Evolutionary conservation across 31 red algal species (phyloP), one percentile per base, ranked within the genome.

Genomic region (Asparagopsis taxiformis): DNA sequence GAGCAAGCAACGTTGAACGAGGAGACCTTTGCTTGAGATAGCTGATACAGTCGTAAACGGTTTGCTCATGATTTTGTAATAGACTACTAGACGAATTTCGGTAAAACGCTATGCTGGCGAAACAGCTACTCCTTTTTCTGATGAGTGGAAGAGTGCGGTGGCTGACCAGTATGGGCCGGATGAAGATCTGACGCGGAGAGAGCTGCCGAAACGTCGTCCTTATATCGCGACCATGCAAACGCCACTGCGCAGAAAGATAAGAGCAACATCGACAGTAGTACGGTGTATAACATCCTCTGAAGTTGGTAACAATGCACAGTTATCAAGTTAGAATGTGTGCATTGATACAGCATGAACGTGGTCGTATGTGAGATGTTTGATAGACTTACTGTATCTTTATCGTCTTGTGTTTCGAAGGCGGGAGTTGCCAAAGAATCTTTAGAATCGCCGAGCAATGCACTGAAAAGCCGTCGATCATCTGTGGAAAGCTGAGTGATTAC

Each of bases 1-100:
- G 96, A 99, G 69, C 77, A 92, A 30, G 51, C 46, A 33, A 76
- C 79, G 19, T 53, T 93, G 65, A 80, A 91, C 57, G 70, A 93
- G 23, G 74, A 82, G 41, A 83, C 87, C 3, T 78, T 91, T 55
- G 67, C 63, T 26, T 89, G n/a, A n/a, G n/a, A n/a, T n/a, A n/a
- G n/a, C n/a, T n/a, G n/a, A n/a, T n/a, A n/a, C n/a, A n/a, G n/a
- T n/a, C n/a, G n/a, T n/a, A n/a, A n/a, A n/a, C n/a, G n/a, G n/a
- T n/a, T 24, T 7, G 62, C 28, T n/a, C 24, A 8, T 10, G 55
- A 25, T 6, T 29, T 25, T 59, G 55, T 59, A 29, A 31, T n/a
- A n/a, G n/a, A n/a, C n/a, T n/a, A n/a, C n/a, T n/a, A n/a, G n/a
- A n/a, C n/a, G n/a, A n/a, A n/a, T n/a, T n/a, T n/a, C n/a, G n/a